Evolutionary conservation across 1,284 basidiomycete species (phyloP).

Genomic region (Xerocomus minutiporus): DNA sequence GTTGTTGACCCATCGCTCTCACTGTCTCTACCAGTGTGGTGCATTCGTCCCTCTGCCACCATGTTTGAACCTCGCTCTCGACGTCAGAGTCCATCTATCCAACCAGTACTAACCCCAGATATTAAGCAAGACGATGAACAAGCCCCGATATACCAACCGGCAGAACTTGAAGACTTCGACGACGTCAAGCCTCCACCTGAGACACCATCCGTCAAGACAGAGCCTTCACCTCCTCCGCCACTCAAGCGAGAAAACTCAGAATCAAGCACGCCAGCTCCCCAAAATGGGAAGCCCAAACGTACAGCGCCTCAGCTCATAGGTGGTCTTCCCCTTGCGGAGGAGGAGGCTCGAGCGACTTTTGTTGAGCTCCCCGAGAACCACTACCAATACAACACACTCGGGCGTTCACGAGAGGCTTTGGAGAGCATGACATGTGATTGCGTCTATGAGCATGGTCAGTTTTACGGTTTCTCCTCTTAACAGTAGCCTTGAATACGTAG

Average conservation of each 20-base stretch:
- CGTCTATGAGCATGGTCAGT: slow-evolving; percentile 74
- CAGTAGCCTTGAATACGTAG: slow-evolving; percentile 27
- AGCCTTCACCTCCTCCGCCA: slow-evolving; percentile 25
- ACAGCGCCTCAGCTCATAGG: slow-evolving; percentile 64
- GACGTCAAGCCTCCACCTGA: slow-evolving; percentile 27
- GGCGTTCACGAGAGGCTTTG: slow-evolving; percentile 80
- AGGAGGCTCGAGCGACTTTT: slow-evolving; percentile 74
- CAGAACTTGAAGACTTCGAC: slow-evolving; percentile 24
- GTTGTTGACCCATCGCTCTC: slow-evolving; percentile 14
- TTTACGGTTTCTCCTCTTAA: slow-evolving; percentile 19
- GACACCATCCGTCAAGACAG: slow-evolving; percentile 29
- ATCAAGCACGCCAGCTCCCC: slow-evolving; percentile 28
- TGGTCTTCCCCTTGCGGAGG: slow-evolving; percentile 71
- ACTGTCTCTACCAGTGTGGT: slow-evolving; percentile 16
- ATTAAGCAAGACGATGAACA: slow-evolving; percentile 18
- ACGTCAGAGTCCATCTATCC: slow-evolving; percentile 26
- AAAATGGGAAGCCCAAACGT: slow-evolving; percentile 31
- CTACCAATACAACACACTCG: slow-evolving; percentile 87
- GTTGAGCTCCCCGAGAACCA: slow-evolving; percentile 72
- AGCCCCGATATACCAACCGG: neutral
- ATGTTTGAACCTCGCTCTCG: slow-evolving; percentile 33
- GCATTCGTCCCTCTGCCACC: slow-evolving; percentile 19
- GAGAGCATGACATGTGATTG: slow-evolving; percentile 96
- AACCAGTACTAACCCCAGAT: slow-evolving; percentile 12
- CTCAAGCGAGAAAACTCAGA: slow-evolving; percentile 30